phyloP scores from a whole-genome alignment of 306 rosid genomes.

The Medicago ruthenica region DNA sequence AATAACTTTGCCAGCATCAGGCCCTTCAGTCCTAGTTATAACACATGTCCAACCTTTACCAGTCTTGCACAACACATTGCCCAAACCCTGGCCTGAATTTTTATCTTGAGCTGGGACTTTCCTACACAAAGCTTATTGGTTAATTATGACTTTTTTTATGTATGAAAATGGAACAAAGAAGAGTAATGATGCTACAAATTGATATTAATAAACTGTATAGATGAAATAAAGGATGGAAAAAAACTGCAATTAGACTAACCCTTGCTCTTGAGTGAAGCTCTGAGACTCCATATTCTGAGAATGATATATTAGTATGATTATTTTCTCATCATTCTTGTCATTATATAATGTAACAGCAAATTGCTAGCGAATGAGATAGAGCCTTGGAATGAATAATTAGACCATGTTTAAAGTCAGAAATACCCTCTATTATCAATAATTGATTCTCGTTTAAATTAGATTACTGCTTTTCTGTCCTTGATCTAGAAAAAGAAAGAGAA shows the following conservation, averaged over 20 bases:
- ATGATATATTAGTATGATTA: background rate
- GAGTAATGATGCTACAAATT: background rate
- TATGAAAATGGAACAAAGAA: background rate
- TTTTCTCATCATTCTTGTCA: background rate
- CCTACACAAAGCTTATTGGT: slow-evolving; percentile 21
- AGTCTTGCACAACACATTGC: slow-evolving; percentile 45
- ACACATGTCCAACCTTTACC: slow-evolving; percentile 58
- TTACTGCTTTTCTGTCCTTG: too few species aligned
- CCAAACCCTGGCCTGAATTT: background rate
- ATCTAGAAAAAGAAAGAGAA: too few species aligned
- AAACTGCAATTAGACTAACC: slow-evolving; percentile 3
- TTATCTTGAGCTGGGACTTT: slow-evolving; percentile 21
- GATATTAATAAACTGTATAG: background rate
- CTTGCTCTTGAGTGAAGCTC: slow-evolving; percentile 16
- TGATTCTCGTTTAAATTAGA: too few species aligned
- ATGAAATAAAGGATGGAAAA: background rate
- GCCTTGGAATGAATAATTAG: background rate
- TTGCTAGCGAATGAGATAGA: background rate
- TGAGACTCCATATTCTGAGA: slow-evolving; percentile 43
- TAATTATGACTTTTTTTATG: background rate
- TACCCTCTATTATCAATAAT: background rate
- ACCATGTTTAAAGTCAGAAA: background rate
- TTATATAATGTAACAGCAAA: background rate
- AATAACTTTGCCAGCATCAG: slow-evolving; percentile 56
- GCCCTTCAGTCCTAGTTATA: slow-evolving; percentile 52